These are phyloP conservation scores for Urochloa ruziziensis DNA, from an alignment of 176 grass and related monocot species.

Conservation along the genomic window DNA sequence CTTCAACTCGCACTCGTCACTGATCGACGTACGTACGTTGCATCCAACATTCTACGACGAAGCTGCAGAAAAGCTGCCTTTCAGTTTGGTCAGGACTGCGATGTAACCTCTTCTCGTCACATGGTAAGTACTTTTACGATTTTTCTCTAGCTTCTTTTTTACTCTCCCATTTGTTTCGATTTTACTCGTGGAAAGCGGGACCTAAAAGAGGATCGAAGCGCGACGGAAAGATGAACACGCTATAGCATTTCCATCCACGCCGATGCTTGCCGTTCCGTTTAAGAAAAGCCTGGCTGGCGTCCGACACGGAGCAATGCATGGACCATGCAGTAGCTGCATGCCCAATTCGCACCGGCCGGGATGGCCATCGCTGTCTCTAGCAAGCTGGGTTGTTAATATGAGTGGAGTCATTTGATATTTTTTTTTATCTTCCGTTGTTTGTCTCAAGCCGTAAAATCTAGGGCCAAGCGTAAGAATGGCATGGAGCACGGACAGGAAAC, in stretches of 20 bases:
- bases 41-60: neutral
- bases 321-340: constrained; percentile 16
- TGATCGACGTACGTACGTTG: neutral
- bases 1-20: constrained; percentile 3
- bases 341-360: neutral
- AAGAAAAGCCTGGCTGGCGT: constrained; percentile 21
- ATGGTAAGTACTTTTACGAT: neutral
- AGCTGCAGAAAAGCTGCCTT: neutral
- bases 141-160: neutral
- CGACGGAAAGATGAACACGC: neutral
- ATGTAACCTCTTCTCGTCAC: neutral
- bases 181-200: neutral
- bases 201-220: neutral
- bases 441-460: neutral
- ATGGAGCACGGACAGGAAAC: neutral
- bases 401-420: neutral
- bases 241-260: neutral
- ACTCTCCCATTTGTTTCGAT: neutral
- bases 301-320: constrained; percentile 14
- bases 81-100: neutral
- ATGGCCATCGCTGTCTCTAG: neutral
- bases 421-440: neutral
- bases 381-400: neutral
- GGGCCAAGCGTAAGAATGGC: neutral
- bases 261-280: constrained; percentile 21